phyloP scores from a whole-genome alignment of 345 rosid genomes.

The Populus pruinosa region DNA sequence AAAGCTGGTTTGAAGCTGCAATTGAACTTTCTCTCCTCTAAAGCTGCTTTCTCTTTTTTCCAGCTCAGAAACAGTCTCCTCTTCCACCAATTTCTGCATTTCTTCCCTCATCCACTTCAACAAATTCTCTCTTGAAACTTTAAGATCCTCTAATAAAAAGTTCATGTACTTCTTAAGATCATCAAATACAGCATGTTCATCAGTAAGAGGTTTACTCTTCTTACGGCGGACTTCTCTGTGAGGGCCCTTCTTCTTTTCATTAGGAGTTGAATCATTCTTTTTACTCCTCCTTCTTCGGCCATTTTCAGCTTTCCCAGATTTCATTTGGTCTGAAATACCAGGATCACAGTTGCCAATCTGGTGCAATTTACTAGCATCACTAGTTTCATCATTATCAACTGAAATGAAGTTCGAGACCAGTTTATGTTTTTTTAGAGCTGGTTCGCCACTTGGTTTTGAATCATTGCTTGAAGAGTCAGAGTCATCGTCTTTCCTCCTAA shows the following conservation, averaged over 20 bases:
- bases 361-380: constrained; percentile 23
- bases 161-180: constrained; percentile 36
- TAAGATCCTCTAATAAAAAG: constrained; percentile 50
- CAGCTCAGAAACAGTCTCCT: constrained; percentile 15
- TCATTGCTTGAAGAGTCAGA: constrained; percentile 45
- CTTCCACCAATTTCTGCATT: constrained; percentile 35
- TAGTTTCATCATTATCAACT: constrained; percentile 25
- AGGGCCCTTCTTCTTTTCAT: constrained; percentile 18
- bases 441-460: constrained; percentile 26
- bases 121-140: constrained; percentile 39
- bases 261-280: constrained; percentile 7
- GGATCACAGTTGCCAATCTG: constrained; percentile 15
- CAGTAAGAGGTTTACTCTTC: constrained; percentile 24
- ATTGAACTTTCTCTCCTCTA: constrained; percentile 18
- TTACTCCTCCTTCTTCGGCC: constrained; percentile 14
- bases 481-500: constrained; percentile 36
- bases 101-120: constrained; percentile 52
- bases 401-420: constrained; percentile 24
- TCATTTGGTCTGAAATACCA: constrained; percentile 10
- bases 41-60: constrained; percentile 14
- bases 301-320: constrained; percentile 24
- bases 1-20: constrained; percentile 8
- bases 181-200: constrained; percentile 29
- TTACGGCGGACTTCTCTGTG: constrained; percentile 7
- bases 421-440: constrained; percentile 27